phyloP scores from a whole-genome alignment of 768 basidiomycete genomes.

The Boletus bicolor region DNA sequence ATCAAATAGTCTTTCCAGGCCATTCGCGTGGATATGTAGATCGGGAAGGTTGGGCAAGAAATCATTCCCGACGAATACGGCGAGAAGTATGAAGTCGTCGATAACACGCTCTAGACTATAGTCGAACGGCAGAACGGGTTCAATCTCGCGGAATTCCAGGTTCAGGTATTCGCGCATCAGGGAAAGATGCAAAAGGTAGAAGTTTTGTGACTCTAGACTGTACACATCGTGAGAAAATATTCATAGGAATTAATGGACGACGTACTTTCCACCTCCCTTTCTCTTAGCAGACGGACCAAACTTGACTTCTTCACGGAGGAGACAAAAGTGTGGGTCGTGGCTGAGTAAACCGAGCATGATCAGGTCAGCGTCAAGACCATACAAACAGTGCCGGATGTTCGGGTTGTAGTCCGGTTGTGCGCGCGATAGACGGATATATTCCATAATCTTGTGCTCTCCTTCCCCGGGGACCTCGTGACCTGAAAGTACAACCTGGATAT shows the following conservation, averaged over 20 bases:
- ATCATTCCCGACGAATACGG: constrained; percentile 97
- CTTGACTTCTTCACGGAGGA: constrained; percentile 96
- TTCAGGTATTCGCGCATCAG: constrained; percentile 97
- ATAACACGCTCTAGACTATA: constrained; percentile 94
- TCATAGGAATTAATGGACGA: neutral
- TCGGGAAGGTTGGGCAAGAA: constrained; percentile 96
- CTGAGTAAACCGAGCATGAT: constrained; percentile 97
- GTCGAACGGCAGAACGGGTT: constrained; percentile 62
- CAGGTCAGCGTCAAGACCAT: constrained; percentile 96
- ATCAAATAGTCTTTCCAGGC: constrained; percentile 86
- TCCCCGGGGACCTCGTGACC: constrained; percentile 99
- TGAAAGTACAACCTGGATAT: constrained; percentile 88
- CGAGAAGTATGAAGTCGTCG: constrained; percentile 95
- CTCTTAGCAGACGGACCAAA: constrained; percentile 81
- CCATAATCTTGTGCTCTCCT: constrained; percentile 99
- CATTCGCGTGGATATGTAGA: constrained; percentile 97
- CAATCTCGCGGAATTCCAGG: constrained; percentile 83
- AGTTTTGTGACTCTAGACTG: constrained; percentile 76
- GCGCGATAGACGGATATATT: constrained; percentile 91
- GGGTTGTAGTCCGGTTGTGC: constrained; percentile 97
- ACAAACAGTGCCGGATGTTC: constrained; percentile 95
- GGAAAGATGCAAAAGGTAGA: constrained; percentile 92
- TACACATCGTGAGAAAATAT: constrained; percentile 7
- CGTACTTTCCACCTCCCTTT: constrained; percentile 60
- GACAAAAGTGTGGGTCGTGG: constrained; percentile 98